phyloP scores from a whole-genome alignment of 2,329 filamentous ascomycete genomes.

The Ophiognomonia clavigignenti-juglandacearum region DNA sequence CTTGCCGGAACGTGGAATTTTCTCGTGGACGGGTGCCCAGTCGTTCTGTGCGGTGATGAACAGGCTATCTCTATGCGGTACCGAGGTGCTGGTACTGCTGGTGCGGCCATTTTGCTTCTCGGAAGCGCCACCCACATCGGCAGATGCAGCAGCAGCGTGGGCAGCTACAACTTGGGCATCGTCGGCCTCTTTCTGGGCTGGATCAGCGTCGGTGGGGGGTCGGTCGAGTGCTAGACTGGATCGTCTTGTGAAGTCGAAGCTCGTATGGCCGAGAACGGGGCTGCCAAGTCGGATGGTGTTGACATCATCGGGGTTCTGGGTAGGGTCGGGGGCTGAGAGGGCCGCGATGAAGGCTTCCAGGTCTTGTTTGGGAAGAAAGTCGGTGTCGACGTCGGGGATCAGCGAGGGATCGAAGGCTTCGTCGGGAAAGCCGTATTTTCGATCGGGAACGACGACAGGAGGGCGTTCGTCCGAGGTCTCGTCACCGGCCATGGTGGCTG shows the following conservation, averaged over 20 bases:
- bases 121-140: constrained; percentile 25
- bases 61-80: constrained; percentile 23
- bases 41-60: constrained; percentile 92
- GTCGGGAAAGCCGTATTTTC: constrained; percentile 52
- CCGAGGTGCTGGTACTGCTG: constrained; percentile 15
- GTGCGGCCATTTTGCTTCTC: constrained; percentile 11
- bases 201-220: too few relatives aligned
- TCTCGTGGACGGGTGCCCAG: constrained; percentile 85
- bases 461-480: constrained; percentile 8
- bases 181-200: constrained; percentile 19
- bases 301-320: constrained; percentile 56
- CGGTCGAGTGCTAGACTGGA: constrained; percentile 25
- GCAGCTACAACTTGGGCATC: constrained; percentile 29
- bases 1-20: constrained; percentile 35
- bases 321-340: constrained; percentile 73
- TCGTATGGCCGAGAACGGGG: constrained; percentile 32
- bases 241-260: constrained; percentile 37
- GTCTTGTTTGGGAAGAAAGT: constrained; percentile 71
- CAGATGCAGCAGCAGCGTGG: constrained; percentile 33
- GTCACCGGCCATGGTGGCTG: constrained; percentile 5
- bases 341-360: constrained; percentile 76
- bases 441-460: constrained; percentile 23
- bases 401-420: constrained; percentile 63
- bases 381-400: constrained; percentile 74
- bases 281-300: constrained; percentile 36